Base-by-base conservation (phyloP, 441 rosid genomes). In the Eruca vesicaria region DNA sequence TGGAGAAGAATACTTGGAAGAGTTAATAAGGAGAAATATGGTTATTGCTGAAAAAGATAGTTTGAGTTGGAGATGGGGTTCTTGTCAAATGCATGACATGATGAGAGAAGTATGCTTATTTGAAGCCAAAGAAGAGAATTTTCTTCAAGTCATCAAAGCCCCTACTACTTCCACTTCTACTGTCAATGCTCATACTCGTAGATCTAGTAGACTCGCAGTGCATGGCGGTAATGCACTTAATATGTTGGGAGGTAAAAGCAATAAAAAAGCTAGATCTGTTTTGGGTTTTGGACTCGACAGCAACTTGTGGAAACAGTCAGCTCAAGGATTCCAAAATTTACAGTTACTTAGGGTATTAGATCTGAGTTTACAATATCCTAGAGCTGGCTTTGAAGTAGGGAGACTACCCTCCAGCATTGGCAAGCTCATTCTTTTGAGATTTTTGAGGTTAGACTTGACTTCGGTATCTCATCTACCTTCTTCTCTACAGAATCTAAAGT, bases 1-100 rank as follows among this genome's bases (percentile, higher is more conserved):
- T 3, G 83, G 69, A 26, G 80, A 77, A 59, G 4, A 15, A 10
- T 72, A 50, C 64, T 4, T 81, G 2, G 64, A 45, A 26, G 83
- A 81, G 59, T 28, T 84, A 11, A 71, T 10, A 3, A 29, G 41
- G 16, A 59, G 77, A 73, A 64, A 65, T 38, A 38, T 73, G 77
- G 57, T 73, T 8, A 64, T 0, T 55, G 11, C 3, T 14, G 11
- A 56, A 31, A 32, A 29, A 21, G 1, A 32, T 21, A 38, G 18
- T 20, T 58, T 32, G 2, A 5, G 35, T 68, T 14, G 11, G 1
- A 71, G 69, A 60, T n/a, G 45, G 0, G 33, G 15, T 52, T 45
- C 3, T 6, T 81, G 70, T 32, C 80, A 73, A 7, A 9, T 81
- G 76, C 86, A 84, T 63, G 82, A 84, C 63, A 67, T 83, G n/a